Evolutionary conservation across 345 rosid species (phyloP).

Genomic region (Hibiscus mutabilis): DNA sequence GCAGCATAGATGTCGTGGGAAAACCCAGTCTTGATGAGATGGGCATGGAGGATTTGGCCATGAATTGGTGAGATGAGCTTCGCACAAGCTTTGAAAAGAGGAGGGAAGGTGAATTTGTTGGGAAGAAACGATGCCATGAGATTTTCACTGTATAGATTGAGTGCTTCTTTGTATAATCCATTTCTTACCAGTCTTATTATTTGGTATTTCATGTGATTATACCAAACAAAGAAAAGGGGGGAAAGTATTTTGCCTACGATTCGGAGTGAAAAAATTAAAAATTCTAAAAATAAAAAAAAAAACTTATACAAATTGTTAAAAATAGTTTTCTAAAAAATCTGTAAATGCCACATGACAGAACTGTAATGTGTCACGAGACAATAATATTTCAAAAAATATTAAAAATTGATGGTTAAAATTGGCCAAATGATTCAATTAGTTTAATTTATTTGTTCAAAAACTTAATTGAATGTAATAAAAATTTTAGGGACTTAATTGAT

Average conservation of each 20-base stretch:
- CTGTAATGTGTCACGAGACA: too few species aligned
- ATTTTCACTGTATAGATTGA: conserved; percentile 18
- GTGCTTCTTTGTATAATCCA: conserved; percentile 31
- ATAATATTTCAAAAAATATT: too few species aligned
- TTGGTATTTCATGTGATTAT: conserved; percentile 23
- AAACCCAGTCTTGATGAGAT: conserved; percentile 45
- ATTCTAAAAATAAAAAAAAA: too few species aligned
- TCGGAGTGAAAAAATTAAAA: neutral
- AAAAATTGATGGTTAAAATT: too few species aligned
- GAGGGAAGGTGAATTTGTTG: conserved; percentile 52
- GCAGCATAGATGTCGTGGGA: conserved; percentile 27
- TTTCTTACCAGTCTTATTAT: conserved; percentile 28
- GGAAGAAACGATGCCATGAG: conserved; percentile 29
- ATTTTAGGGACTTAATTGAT: too few species aligned
- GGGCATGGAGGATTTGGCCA: conserved; percentile 45
- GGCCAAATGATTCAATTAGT: too few species aligned
- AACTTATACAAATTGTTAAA: too few species aligned
- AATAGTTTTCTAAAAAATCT: too few species aligned
- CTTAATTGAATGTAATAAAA: too few species aligned
- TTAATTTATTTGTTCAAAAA: too few species aligned
- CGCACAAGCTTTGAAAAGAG: conserved; percentile 59
- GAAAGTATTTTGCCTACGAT: neutral
- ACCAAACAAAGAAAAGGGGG: neutral
- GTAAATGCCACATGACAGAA: too few species aligned
- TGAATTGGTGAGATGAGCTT: conserved; percentile 36